These are phyloP conservation scores for Solanum appendiculatum DNA, from an alignment of 257 asterid genomes.

Conservation along the genomic window DNA sequence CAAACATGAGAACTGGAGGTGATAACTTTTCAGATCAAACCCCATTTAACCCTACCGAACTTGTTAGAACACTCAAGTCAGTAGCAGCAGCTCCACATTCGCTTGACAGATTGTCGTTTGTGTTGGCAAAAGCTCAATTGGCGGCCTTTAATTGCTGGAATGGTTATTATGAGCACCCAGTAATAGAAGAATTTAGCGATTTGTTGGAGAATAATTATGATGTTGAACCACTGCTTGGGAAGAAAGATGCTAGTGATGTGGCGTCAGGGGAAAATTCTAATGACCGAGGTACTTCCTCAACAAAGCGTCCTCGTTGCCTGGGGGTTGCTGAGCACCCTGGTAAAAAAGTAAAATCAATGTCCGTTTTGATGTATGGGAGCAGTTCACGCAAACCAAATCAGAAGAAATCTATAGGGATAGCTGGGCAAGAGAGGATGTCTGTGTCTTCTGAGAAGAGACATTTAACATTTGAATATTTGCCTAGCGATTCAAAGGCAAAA, in stretches of 20 bases:
- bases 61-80: slow-evolving; percentile 27
- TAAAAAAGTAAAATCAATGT: slow-evolving; percentile 21
- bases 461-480: not conserved
- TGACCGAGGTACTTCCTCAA: slow-evolving; percentile 17
- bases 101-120: slow-evolving; percentile 28
- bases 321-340: slow-evolving; percentile 8
- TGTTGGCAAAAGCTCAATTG: slow-evolving; percentile 36
- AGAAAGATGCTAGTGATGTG: slow-evolving; percentile 5
- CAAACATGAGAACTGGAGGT: slow-evolving; percentile 26
- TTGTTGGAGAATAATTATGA: slow-evolving; percentile 26
- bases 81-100: slow-evolving; percentile 40
- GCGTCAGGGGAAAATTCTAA: slow-evolving; percentile 10
- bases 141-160: slow-evolving; percentile 57
- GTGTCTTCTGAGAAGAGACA: slow-evolving; percentile 9
- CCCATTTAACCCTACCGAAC: slow-evolving; percentile 31
- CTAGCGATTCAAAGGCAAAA: not conserved
- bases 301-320: slow-evolving; percentile 13
- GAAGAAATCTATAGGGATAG: slow-evolving; percentile 10
- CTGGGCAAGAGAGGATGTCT: slow-evolving; percentile 3
- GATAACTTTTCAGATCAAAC: slow-evolving; percentile 24
- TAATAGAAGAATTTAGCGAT: slow-evolving; percentile 11
- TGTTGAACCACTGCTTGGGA: slow-evolving; percentile 5
- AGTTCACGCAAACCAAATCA: slow-evolving; percentile 15
- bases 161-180: slow-evolving; percentile 39
- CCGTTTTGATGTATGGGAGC: slow-evolving; percentile 23